These are phyloP conservation scores for Phytophthora idaei DNA, from an alignment of 352 stramenopile species.

Conservation along the genomic window DNA sequence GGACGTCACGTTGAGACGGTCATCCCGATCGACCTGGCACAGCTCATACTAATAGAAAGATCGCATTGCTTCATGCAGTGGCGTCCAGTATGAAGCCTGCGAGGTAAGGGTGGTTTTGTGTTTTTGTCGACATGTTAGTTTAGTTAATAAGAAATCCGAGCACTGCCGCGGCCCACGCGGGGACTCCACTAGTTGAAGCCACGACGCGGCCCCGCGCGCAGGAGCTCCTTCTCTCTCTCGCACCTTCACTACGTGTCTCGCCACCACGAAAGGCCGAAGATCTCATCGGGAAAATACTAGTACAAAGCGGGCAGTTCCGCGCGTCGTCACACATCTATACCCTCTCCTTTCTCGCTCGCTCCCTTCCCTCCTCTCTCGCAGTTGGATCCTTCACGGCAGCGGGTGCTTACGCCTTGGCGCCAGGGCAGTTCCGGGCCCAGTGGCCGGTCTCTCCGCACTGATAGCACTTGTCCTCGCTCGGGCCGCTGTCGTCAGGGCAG, in stretches of 20 bases:
- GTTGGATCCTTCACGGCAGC: slow-evolving; percentile 28
- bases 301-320: slow-evolving; percentile 62
- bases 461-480: slow-evolving; percentile 81
- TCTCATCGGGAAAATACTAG: slow-evolving; percentile 59
- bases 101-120: slow-evolving; percentile 9
- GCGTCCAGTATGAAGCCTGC: background rate
- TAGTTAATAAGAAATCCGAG: slow-evolving; percentile 57
- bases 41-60: background rate
- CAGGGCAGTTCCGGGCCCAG: slow-evolving; percentile 83
- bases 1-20: too few relatives aligned
- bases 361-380: slow-evolving; percentile 45
- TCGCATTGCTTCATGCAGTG: background rate
- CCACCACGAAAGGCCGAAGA: slow-evolving; percentile 51
- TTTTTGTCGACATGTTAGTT: slow-evolving; percentile 43
- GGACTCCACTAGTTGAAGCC: slow-evolving; percentile 16
- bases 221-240: slow-evolving; percentile 45
- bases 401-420: slow-evolving; percentile 50
- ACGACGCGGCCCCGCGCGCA: slow-evolving; percentile 12
- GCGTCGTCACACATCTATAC: slow-evolving; percentile 53
- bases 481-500: slow-evolving; percentile 79
- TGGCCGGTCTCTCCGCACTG: slow-evolving; percentile 79
- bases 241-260: slow-evolving; percentile 51
- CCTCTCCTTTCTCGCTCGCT: slow-evolving; percentile 53
- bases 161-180: slow-evolving; percentile 9
- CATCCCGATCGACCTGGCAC: background rate